Conservation (phyloP, 108 stramenopile genomes). For the Cyclostephanos invisitatus region DNA sequence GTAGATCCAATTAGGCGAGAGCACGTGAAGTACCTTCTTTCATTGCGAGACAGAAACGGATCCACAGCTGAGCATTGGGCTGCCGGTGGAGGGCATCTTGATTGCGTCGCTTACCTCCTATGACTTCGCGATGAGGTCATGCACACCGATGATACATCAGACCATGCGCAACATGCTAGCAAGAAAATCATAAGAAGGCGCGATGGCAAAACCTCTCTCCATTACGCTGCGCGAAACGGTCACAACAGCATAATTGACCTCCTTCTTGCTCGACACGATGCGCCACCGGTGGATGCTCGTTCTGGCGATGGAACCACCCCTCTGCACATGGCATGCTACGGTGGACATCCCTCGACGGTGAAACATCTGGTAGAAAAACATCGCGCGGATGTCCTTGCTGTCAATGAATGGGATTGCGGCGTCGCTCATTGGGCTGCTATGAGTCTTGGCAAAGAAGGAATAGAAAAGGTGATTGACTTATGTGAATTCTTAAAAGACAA, state of each 20-base stretch:
- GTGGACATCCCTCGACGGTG: slow-evolving; percentile 65
- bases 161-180: background rate
- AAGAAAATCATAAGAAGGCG: slow-evolving; percentile 64
- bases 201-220: slow-evolving; percentile 87
- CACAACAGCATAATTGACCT: slow-evolving; percentile 52
- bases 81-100: slow-evolving; percentile 72
- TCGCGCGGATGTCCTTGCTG: slow-evolving; percentile 28
- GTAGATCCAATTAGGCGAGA: background rate
- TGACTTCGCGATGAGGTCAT: slow-evolving; percentile 33
- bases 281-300: slow-evolving; percentile 28
- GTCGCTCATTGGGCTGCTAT: slow-evolving; percentile 77
- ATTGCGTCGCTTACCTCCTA: slow-evolving; percentile 62
- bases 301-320: slow-evolving; percentile 88
- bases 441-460: slow-evolving; percentile 52
- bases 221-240: slow-evolving; percentile 88
- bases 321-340: slow-evolving; percentile 83
- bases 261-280: slow-evolving; percentile 37
- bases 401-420: slow-evolving; percentile 77
- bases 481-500: slow-evolving; percentile 56
- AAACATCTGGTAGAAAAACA: slow-evolving; percentile 53
- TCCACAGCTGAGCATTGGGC: slow-evolving; percentile 77
- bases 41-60: slow-evolving; percentile 61
- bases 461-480: slow-evolving; percentile 42
- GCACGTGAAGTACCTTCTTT: slow-evolving; percentile 41
- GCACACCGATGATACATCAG: background rate